Evolutionary conservation across 139 green algal genomes (phyloP), one percentile per base, ranked within the genome.

Genomic region (Zygnema cylindricum): DNA sequence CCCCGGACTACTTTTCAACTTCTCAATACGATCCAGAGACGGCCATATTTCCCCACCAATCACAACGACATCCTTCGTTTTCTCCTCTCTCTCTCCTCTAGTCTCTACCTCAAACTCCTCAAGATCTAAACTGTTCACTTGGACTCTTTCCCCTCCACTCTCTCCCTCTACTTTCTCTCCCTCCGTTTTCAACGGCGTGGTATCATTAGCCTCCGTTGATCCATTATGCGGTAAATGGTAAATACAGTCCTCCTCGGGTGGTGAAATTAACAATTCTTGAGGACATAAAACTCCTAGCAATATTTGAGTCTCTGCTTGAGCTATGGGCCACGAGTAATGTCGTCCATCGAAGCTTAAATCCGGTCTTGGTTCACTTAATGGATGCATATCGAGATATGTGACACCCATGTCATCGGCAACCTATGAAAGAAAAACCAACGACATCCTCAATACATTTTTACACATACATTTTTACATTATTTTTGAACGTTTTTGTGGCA

Each of bases 321-420:
- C 2, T 2, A 42, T 3, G 3, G 77, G 77, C 35, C 25, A 32
- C 38, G 25, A 22, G 25, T 84, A 84, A 33, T 84, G 77, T 16
- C 49, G 16, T 7, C 77, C 77, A 57, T 84, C 77, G 16, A 35
- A 21, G 32, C 41, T 23, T 21, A 84, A 33, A 55, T 84, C 77
- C 3, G 77, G 41, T 49, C 77, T 49, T 3, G 25, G 77, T 54
- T 84, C 77, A 35, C 38, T 84, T 35, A 84, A 21, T 2, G 77
- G 77, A 21, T 33, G 16, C 32, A 42, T 35, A 33, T 84, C 77
- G 22, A 84, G 77, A 21, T 33, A 84, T 35, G 35, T 41, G 2
- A 84, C 7, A 33, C 77, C 77, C 38, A 54, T 21, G 41, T 38
- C 25, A 3, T 35, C 16, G 22, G 55, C 55, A 3, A 79, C 71